phyloP scores from a whole-genome alignment of 2,329 filamentous ascomycete species.

The Xylariaceae sp. region DNA sequence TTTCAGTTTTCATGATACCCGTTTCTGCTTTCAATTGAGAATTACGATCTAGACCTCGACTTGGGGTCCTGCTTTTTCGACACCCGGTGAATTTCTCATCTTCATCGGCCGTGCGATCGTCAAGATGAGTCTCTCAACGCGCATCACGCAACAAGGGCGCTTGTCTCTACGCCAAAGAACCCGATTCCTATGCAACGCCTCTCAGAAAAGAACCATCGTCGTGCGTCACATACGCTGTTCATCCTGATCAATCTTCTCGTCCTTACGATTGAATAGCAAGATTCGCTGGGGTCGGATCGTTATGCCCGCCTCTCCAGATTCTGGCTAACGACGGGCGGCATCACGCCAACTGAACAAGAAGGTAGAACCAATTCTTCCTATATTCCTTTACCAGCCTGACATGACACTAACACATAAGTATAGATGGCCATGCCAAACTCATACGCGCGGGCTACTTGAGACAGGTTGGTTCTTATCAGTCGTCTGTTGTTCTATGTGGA shows the following conservation, averaged over 20 bases:
- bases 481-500: not conserved
- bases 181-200: conserved; percentile 9
- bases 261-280: conserved; percentile 12
- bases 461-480: conserved; percentile 46
- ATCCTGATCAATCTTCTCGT: not conserved
- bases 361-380: conserved; percentile 34
- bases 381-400: not conserved
- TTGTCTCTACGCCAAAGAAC: conserved; percentile 10
- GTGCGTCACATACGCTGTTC: conserved; percentile 12
- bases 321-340: conserved; percentile 73
- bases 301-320: conserved; percentile 58
- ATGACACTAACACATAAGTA: conserved; percentile 17
- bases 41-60: not conserved
- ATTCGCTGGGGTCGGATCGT: conserved; percentile 9
- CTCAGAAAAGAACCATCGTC: conserved; percentile 5
- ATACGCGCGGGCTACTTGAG: conserved; percentile 67
- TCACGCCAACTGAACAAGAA: conserved; percentile 52
- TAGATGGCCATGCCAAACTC: conserved; percentile 62
- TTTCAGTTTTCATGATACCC: not conserved
- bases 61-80: not conserved
- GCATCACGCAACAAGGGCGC: conserved; percentile 14
- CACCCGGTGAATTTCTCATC: not conserved
- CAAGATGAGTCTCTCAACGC: conserved; percentile 21
- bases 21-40: not conserved
- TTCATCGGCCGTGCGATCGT: conserved; percentile 7